Evolutionary conservation across 768 basidiomycete species (phyloP).

Genomic region (Tulasnella calospora): DNA sequence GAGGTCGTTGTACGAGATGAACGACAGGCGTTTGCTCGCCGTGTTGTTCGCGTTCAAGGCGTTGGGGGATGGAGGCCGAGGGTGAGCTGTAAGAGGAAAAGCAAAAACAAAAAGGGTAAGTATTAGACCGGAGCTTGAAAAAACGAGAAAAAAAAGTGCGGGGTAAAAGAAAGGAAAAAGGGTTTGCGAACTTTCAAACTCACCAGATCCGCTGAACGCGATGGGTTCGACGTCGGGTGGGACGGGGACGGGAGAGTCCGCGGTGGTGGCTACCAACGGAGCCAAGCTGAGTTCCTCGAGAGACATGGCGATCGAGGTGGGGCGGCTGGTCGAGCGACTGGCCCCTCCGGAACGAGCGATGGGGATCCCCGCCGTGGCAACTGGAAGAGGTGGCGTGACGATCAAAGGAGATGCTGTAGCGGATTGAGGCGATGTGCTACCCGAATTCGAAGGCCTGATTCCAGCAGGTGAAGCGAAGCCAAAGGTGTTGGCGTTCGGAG

Average conservation of each 20-base stretch:
- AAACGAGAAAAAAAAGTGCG: neutral
- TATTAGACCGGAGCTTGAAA: neutral
- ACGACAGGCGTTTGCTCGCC: slow-evolving; percentile 69
- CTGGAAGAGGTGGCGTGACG: slow-evolving; percentile 14
- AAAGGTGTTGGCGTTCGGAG: slow-evolving; percentile 21
- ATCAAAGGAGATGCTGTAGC: slow-evolving; percentile 17
- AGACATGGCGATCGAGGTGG: slow-evolving; percentile 8
- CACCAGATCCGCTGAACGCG: slow-evolving; percentile 21
- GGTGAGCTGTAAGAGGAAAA: neutral
- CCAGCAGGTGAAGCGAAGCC: neutral
- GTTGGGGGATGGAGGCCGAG: slow-evolving; percentile 17
- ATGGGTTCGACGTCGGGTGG: slow-evolving; percentile 23
- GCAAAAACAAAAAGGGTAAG: neutral
- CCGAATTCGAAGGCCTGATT: neutral
- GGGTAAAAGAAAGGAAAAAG: neutral
- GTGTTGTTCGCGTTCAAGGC: slow-evolving; percentile 41
- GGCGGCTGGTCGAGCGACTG: slow-evolving; percentile 3
- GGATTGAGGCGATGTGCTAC: slow-evolving; percentile 18
- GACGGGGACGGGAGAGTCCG: neutral
- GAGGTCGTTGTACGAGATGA: slow-evolving; percentile 84
- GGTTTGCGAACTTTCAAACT: neutral
- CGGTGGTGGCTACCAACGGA: slow-evolving; percentile 8
- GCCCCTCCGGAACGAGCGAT: neutral
- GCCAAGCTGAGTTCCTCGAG: slow-evolving; percentile 22
- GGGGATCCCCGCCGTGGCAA: neutral